Evolutionary conservation across 1,139 yeast genomes (phyloP).

Genomic region (Blastobotrys malaysiensis): DNA sequence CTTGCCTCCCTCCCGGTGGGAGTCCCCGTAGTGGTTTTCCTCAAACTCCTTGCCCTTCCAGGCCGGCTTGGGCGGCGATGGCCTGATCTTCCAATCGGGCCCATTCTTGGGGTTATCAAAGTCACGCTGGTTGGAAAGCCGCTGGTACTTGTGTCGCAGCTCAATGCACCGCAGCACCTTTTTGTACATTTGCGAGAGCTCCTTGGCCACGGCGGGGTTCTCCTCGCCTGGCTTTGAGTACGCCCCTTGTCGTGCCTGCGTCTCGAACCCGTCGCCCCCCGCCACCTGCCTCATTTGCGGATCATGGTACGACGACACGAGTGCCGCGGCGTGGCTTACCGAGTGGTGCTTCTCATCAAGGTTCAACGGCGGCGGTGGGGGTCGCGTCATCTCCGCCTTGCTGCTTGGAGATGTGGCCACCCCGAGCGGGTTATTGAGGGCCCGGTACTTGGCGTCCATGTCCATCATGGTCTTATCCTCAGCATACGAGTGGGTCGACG

Average conservation of each 20-base stretch:
- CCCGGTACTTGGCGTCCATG: constrained; percentile 64
- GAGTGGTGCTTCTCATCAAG: constrained; percentile 10
- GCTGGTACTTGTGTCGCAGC: constrained; percentile 71
- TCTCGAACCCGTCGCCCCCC: constrained; percentile 17
- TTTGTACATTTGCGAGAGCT: constrained; percentile 61
- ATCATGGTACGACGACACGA: background rate
- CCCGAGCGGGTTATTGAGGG: constrained; percentile 35
- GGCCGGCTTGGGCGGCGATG: constrained; percentile 90
- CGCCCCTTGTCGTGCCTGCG: constrained; percentile 26
- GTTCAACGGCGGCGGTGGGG: constrained; percentile 25
- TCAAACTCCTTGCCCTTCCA: constrained; percentile 65
- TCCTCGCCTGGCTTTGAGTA: constrained; percentile 36
- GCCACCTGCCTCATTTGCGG: background rate
- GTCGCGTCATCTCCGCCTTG: constrained; percentile 22
- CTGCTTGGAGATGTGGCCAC: constrained; percentile 7
- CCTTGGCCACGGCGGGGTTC: constrained; percentile 60
- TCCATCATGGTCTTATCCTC: constrained; percentile 65
- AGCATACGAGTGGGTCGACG: constrained; percentile 44
- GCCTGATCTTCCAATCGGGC: constrained; percentile 71
- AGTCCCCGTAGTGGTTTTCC: constrained; percentile 24
- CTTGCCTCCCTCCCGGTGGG: constrained; percentile 13
- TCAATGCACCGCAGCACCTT: constrained; percentile 70
- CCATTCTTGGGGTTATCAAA: constrained; percentile 77
- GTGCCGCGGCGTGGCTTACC: constrained; percentile 1
- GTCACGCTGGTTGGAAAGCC: constrained; percentile 65